Conservation (phyloP, 2,329 filamentous ascomycete genomes). For the Epicoccum sorghinum region DNA sequence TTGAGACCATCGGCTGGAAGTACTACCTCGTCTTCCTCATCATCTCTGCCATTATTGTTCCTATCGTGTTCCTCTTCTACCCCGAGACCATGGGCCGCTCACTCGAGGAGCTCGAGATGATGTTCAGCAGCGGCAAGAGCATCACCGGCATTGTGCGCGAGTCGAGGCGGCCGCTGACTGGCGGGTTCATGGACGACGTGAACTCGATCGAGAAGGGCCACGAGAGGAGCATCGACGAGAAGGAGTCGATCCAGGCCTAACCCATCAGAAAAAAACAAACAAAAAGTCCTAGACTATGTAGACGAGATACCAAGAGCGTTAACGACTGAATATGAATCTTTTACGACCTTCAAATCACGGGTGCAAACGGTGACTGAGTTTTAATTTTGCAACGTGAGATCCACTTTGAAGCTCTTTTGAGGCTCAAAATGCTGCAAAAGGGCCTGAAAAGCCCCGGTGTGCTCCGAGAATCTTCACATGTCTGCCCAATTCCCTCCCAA, state of each 20-base stretch:
- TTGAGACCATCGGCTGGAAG: slow-evolving; percentile 58
- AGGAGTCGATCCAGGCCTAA: slow-evolving; percentile 4
- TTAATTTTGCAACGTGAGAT: slow-evolving; percentile 3
- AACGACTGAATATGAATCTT: slow-evolving; percentile 12
- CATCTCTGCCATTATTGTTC: slow-evolving; percentile 54
- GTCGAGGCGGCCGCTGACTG: slow-evolving; percentile 15
- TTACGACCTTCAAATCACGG: not conserved
- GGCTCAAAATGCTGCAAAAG: not conserved
- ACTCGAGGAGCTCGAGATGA: slow-evolving; percentile 53
- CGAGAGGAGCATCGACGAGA: slow-evolving; percentile 7
- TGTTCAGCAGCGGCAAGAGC: slow-evolving; percentile 48
- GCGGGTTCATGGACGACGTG: slow-evolving; percentile 3
- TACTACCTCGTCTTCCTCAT: slow-evolving; percentile 60
- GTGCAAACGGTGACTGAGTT: slow-evolving; percentile 11
- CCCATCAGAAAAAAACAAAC: not conserved
- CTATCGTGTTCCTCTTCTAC: slow-evolving; percentile 55
- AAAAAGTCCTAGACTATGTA: not conserved
- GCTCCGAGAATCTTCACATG: slow-evolving; percentile 10
- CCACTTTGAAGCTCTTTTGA: slow-evolving; percentile 8
- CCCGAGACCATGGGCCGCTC: slow-evolving; percentile 59
- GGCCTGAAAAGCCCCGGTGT: not conserved
- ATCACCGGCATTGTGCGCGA: slow-evolving; percentile 33
- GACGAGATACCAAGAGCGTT: not conserved
- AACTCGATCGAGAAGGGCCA: slow-evolving; percentile 13
- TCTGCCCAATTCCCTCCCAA: not conserved